Evolutionary conservation across 2,329 filamentous ascomycete genomes (phyloP).

Genomic region (Fusarium sp.): DNA sequence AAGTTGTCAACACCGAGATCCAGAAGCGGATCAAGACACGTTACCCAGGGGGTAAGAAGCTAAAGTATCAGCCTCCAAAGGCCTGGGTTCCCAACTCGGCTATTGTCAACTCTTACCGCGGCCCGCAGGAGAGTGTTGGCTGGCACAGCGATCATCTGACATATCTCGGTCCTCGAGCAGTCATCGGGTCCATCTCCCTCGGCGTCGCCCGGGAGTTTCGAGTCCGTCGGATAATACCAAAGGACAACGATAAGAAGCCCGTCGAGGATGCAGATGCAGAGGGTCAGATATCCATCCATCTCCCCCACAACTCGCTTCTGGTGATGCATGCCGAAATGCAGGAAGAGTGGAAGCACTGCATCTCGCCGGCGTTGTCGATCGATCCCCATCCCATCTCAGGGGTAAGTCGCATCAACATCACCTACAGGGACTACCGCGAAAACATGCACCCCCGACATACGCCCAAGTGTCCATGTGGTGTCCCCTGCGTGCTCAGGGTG

Average conservation of each 20-base stretch:
- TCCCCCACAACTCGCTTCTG: conserved; percentile 92
- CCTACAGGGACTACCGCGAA: conserved; percentile 86
- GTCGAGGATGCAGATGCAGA: conserved; percentile 68
- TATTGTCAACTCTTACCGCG: conserved; percentile 94
- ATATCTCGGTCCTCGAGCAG: conserved; percentile 86
- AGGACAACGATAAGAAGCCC: conserved; percentile 55
- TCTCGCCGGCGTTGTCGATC: conserved; percentile 79
- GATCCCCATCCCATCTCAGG: conserved; percentile 86
- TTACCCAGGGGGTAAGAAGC: conserved; percentile 77
- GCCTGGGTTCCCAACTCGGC: conserved; percentile 88
- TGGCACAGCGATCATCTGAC: conserved; percentile 95
- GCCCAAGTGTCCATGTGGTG: conserved; percentile 79
- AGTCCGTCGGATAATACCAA: conserved; percentile 78
- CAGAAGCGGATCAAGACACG: conserved; percentile 72
- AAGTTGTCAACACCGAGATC: conserved; percentile 83
- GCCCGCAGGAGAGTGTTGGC: conserved; percentile 83
- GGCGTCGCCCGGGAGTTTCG: conserved; percentile 95
- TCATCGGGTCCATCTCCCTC: conserved; percentile 90
- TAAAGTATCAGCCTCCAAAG: conserved; percentile 78
- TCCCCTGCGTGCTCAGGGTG: conserved; percentile 77
- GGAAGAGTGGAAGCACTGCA: conserved; percentile 93
- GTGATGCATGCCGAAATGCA: conserved; percentile 99
- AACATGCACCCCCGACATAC: conserved; percentile 81
- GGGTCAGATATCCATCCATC: conserved; percentile 91
- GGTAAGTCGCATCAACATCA: conserved; percentile 89